Evolutionary conservation across 306 rosid species (phyloP).

Genomic region (Ormosia emarginata): DNA sequence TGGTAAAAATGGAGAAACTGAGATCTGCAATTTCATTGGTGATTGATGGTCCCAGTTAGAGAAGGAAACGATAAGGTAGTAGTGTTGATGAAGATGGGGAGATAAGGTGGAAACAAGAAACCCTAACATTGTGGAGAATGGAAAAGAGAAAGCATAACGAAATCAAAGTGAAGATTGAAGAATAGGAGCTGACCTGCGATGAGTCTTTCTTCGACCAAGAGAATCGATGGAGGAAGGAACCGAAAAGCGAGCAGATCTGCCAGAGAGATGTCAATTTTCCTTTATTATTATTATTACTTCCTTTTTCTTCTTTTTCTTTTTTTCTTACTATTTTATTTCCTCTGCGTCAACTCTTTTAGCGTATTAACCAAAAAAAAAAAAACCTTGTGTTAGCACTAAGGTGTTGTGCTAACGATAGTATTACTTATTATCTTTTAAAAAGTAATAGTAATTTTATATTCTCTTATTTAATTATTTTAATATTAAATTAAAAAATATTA

Average conservation of each 20-base stretch:
- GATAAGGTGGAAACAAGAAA: neutral
- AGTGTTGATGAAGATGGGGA: neutral
- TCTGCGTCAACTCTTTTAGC: too few species aligned
- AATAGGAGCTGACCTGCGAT: constrained; percentile 43
- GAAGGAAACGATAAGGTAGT: neutral
- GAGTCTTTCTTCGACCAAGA: neutral
- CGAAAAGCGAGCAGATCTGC: constrained; percentile 45
- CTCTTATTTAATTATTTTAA: too few species aligned
- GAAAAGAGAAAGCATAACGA: neutral
- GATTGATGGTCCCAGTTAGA: neutral
- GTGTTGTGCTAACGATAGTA: too few species aligned
- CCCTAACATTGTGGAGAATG: neutral
- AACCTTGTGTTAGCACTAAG: too few species aligned
- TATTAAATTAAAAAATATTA: too few species aligned
- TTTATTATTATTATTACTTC: neutral
- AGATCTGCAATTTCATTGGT: neutral
- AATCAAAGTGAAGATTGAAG: neutral
- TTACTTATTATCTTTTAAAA: too few species aligned
- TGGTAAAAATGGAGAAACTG: neutral
- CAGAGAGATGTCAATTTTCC: neutral
- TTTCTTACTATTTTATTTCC: too few species aligned
- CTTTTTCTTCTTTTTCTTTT: too few species aligned
- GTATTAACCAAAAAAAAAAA: too few species aligned
- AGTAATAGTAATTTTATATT: too few species aligned
- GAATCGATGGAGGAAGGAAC: constrained; percentile 25